phyloP scores from a whole-genome alignment of 257 asterid genomes.

The Vinca minor region DNA sequence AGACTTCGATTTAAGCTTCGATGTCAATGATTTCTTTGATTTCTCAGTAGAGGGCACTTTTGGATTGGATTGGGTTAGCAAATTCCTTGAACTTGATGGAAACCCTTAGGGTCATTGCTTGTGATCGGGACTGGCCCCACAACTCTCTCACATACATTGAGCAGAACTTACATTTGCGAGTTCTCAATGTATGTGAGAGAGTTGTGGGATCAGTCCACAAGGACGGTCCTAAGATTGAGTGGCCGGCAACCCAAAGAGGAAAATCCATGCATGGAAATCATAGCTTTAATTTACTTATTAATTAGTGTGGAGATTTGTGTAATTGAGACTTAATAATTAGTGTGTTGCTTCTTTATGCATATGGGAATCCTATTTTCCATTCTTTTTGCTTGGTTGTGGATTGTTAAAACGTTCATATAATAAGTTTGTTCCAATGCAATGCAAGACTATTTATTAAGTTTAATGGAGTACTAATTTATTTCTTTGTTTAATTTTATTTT shows the following conservation, averaged over 20 bases:
- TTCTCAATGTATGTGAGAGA: no score
- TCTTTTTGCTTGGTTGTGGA: background rate
- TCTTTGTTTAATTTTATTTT: no score
- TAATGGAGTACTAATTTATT: no score
- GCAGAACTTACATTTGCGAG: no score
- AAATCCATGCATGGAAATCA: no score
- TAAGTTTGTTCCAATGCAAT: background rate
- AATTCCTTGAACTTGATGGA: constrained; percentile 33
- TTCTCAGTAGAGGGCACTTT: constrained; percentile 21
- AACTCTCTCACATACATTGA: no score
- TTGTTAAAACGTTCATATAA: background rate
- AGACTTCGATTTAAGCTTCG: constrained; percentile 5
- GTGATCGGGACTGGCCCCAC: no score
- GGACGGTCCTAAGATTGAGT: no score
- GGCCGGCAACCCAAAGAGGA: no score
- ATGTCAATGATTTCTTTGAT: constrained; percentile 20
- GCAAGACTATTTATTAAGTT: no score
- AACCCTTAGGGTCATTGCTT: background rate
- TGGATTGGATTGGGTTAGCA: constrained; percentile 38
- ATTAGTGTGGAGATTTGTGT: background rate
- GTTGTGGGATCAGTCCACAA: no score
- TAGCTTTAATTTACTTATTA: no score
- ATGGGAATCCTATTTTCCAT: background rate
- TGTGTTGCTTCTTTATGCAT: background rate
- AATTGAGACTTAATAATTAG: background rate